These are phyloP conservation scores for Ensete glaucum DNA, from an alignment of 176 grass and related monocot species.

Conservation along the genomic window DNA sequence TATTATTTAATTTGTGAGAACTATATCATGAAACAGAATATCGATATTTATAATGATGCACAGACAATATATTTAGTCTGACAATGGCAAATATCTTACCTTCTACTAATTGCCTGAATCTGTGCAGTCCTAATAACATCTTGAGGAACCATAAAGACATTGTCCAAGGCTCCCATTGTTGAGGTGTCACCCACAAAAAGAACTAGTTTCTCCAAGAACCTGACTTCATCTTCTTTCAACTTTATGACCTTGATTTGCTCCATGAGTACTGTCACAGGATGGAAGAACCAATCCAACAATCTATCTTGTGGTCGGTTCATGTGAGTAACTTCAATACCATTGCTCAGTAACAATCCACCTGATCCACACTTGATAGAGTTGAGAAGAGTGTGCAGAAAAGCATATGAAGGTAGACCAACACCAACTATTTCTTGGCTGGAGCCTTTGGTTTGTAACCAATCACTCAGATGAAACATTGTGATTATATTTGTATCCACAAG, in stretches of 20 bases:
- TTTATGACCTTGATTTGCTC: slow-evolving; percentile 65
- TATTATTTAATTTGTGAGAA: not conserved
- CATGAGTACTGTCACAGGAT: slow-evolving; percentile 67
- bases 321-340: slow-evolving; percentile 49
- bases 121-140: slow-evolving; percentile 59
- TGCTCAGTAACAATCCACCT: slow-evolving; percentile 42
- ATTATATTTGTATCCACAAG: slow-evolving; percentile 64
- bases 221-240: slow-evolving; percentile 56
- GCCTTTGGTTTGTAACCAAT: slow-evolving; percentile 63
- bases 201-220: slow-evolving; percentile 51
- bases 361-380: slow-evolving; percentile 54
- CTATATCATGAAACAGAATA: not conserved
- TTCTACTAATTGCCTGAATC: slow-evolving; percentile 86
- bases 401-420: slow-evolving; percentile 57
- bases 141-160: slow-evolving; percentile 27
- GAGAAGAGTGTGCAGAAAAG: slow-evolving; percentile 38
- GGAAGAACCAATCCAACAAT: slow-evolving; percentile 81
- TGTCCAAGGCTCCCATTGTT: slow-evolving; percentile 26
- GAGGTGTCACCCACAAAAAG: slow-evolving; percentile 40
- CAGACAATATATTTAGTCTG: not conserved
- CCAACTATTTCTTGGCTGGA: slow-evolving; percentile 41
- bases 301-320: slow-evolving; percentile 62
- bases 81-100: slow-evolving; percentile 24
- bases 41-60: not conserved
- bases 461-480: slow-evolving; percentile 33